Evolutionary conservation across 768 basidiomycete genomes (phyloP).

Genomic region (Pleurotus eryngii): DNA sequence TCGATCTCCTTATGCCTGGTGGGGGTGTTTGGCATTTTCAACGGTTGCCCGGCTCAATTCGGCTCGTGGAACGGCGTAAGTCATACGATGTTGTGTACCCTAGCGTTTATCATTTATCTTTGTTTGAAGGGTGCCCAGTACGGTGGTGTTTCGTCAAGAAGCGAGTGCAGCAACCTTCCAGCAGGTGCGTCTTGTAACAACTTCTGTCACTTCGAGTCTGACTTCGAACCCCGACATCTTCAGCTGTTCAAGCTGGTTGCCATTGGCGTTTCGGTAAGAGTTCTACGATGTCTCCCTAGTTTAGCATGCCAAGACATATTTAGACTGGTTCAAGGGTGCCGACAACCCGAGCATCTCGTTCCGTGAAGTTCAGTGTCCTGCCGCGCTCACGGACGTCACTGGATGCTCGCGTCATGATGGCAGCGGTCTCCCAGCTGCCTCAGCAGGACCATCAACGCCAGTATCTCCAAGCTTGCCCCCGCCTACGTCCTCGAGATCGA

Average conservation of each 20-base stretch:
- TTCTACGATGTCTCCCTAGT: not conserved
- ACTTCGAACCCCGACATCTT: not conserved
- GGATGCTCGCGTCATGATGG: conserved; percentile 6
- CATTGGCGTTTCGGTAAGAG: conserved; percentile 6
- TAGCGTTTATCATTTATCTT: not conserved
- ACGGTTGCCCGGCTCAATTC: conserved; percentile 5
- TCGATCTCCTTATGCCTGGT: conserved; percentile 6
- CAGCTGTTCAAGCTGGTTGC: conserved; percentile 1
- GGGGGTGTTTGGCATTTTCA: conserved; percentile 4
- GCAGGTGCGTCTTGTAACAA: not conserved
- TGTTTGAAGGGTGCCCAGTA: conserved; percentile 2
- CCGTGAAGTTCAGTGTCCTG: conserved; percentile 1
- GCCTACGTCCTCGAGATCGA: not conserved
- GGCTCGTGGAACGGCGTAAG: conserved; percentile 6
- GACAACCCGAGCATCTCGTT: conserved; percentile 3
- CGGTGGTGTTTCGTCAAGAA: conserved; percentile 1
- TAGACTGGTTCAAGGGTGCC: conserved; percentile 6
- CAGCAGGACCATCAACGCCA: not conserved
- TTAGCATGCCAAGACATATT: not conserved
- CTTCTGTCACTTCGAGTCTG: not conserved
- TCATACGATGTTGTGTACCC: not conserved
- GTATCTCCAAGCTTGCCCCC: not conserved
- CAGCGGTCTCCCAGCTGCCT: not conserved
- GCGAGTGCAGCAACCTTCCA: not conserved
- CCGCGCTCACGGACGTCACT: not conserved